Evolutionary conservation across 108 stramenopile species (phyloP).

Genomic region (Nitzschia putrida): DNA sequence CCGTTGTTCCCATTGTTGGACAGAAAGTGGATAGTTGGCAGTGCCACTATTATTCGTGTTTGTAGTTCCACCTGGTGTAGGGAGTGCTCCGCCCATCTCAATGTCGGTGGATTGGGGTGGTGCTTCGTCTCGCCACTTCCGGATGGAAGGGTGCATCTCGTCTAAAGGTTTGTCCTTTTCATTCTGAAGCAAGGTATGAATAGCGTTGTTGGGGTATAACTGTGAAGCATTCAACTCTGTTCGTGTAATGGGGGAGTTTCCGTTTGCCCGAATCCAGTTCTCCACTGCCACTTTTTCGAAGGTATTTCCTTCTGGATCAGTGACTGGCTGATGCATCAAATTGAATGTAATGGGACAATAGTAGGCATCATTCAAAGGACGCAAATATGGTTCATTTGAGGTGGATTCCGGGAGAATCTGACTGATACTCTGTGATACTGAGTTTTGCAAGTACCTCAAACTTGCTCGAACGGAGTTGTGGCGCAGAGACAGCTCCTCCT

Average conservation of each 20-base stretch:
- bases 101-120: slow-evolving; percentile 6
- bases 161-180: slow-evolving; percentile 14
- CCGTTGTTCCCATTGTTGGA: slow-evolving; percentile 1
- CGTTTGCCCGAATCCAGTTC: slow-evolving; percentile 25
- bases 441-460: neutral
- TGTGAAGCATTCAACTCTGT: neutral
- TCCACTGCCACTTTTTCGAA: slow-evolving; percentile 28
- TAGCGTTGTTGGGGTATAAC: slow-evolving; percentile 13
- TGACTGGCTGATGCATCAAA: slow-evolving; percentile 24
- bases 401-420: slow-evolving; percentile 4
- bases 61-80: neutral
- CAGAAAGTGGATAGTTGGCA: neutral
- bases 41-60: neutral
- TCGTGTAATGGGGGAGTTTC: slow-evolving; percentile 10
- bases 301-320: slow-evolving; percentile 24
- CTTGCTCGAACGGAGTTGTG: neutral
- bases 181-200: slow-evolving; percentile 16
- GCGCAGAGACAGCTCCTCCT: slow-evolving; percentile 4
- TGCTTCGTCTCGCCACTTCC: slow-evolving; percentile 19
- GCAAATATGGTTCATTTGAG: neutral
- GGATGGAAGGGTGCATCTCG: slow-evolving; percentile 16
- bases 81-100: slow-evolving; percentile 9
- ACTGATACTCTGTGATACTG: slow-evolving; percentile 2
- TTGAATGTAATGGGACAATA: slow-evolving; percentile 28
- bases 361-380: slow-evolving; percentile 15